A percentile compares a stretch with the other conserved stretches of the same genome.
phyloP scores from a whole-genome alignment of 2,329 filamentous ascomycete species.

The Hymenoscyphus scutula region DNA sequence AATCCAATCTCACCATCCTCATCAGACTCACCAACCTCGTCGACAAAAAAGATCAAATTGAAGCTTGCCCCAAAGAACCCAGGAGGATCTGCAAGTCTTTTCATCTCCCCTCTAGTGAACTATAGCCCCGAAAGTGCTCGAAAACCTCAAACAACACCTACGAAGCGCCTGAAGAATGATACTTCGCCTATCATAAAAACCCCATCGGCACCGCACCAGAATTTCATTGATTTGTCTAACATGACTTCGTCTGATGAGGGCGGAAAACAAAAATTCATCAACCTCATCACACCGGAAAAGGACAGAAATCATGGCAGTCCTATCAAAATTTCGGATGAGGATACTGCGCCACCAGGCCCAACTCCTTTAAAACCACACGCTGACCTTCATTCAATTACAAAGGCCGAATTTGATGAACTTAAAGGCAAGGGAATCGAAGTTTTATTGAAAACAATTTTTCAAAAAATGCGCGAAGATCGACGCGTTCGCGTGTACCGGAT shows the following conservation, averaged over 20 bases:
- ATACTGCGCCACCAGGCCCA: constrained; percentile 1
- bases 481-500: not conserved
- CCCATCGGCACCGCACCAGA: not conserved
- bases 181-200: not conserved
- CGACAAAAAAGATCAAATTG: not conserved
- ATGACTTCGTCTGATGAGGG: constrained; percentile 3
- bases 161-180: not conserved
- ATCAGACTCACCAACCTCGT: constrained; percentile 10
- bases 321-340: constrained; percentile 23
- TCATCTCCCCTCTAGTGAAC: not conserved
- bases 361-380: not conserved
- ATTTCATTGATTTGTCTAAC: not conserved
- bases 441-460: not conserved
- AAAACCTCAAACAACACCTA: not conserved
- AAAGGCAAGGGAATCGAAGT: not conserved
- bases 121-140: not conserved
- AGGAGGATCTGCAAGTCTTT: not conserved
- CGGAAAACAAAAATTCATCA: not conserved
- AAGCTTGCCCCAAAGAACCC: not conserved
- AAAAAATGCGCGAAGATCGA: not conserved
- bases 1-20: constrained; percentile 16
- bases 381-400: not conserved
- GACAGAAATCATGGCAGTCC: not conserved
- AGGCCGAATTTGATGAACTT: not conserved
- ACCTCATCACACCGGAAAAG: constrained; percentile 8